These are phyloP conservation scores for Euphorbia lathyris DNA, from an alignment of 345 rosid genomes.

Conservation along the genomic window DNA sequence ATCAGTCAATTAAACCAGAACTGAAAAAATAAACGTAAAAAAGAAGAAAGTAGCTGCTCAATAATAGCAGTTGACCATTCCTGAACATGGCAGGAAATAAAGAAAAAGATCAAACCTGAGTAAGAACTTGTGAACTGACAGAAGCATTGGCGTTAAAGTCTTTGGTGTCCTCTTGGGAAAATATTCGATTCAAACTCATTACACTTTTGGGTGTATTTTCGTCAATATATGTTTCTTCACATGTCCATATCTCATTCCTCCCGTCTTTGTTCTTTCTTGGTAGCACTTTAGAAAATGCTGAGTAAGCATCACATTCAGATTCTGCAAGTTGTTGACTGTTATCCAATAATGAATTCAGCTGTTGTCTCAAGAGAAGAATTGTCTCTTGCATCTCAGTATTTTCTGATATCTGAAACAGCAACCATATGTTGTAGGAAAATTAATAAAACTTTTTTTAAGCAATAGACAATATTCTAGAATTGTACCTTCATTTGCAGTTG, in stretches of 20 bases:
- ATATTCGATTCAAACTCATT: conserved; percentile 58
- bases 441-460: not conserved
- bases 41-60: not conserved
- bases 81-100: conserved; percentile 9
- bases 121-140: conserved; percentile 42
- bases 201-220: conserved; percentile 58
- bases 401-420: conserved; percentile 45
- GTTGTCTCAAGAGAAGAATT: conserved; percentile 53
- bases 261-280: conserved; percentile 11
- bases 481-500: conserved; percentile 65
- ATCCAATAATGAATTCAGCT: conserved; percentile 33
- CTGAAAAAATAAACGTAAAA: not conserved
- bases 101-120: conserved; percentile 36
- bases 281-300: conserved; percentile 22
- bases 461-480: conserved; percentile 11
- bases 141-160: conserved; percentile 36
- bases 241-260: conserved; percentile 28
- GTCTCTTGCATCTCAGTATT: conserved; percentile 61
- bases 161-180: conserved; percentile 58
- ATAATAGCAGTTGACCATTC: not conserved
- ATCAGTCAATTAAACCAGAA: conserved; percentile 2
- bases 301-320: conserved; percentile 18
- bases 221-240: conserved; percentile 39
- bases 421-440: not conserved
- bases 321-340: conserved; percentile 33